A percentile compares a stretch with the other conserved stretches of the same genome.
Evolutionary conservation across 2,329 filamentous ascomycete species (phyloP).

Genomic region (Trichoderma simmonsii): DNA sequence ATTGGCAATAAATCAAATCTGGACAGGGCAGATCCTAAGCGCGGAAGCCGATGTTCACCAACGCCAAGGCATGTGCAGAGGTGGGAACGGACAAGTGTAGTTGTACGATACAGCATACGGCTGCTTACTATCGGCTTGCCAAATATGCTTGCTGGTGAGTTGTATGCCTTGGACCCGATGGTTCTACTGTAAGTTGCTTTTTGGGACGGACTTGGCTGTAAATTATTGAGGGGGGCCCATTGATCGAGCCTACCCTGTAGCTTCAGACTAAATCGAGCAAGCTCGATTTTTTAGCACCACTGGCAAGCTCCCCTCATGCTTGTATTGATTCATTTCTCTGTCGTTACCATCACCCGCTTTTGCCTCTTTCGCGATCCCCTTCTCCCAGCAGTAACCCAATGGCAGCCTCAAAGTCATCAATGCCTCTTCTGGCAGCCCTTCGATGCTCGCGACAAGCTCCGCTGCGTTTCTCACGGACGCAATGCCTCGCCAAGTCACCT

Average conservation of each 20-base stretch:
- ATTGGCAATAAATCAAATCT: neutral
- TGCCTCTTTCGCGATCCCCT: neutral
- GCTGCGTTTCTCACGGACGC: neutral
- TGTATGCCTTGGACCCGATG: neutral
- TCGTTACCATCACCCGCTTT: neutral
- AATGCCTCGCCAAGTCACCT: conserved; percentile 18
- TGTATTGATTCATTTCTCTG: neutral
- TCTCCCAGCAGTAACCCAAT: neutral
- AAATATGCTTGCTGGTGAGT: neutral
- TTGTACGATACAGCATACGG: neutral
- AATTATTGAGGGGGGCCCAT: neutral
- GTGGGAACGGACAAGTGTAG: neutral
- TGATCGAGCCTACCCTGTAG: neutral
- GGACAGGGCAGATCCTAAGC: neutral
- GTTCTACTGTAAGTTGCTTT: neutral
- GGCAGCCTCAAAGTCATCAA: conserved; percentile 19
- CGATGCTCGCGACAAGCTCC: conserved; percentile 21
- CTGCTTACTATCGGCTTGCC: neutral
- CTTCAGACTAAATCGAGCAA: neutral
- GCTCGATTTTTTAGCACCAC: neutral
- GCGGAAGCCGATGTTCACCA: neutral
- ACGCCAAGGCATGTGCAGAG: neutral
- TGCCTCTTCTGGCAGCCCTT: conserved; percentile 25
- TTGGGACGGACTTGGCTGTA: neutral
- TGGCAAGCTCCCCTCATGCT: neutral